These are phyloP conservation scores for Waitea zeae DNA, from an alignment of 1,284 basidiomycete species.

Conservation along the genomic window DNA sequence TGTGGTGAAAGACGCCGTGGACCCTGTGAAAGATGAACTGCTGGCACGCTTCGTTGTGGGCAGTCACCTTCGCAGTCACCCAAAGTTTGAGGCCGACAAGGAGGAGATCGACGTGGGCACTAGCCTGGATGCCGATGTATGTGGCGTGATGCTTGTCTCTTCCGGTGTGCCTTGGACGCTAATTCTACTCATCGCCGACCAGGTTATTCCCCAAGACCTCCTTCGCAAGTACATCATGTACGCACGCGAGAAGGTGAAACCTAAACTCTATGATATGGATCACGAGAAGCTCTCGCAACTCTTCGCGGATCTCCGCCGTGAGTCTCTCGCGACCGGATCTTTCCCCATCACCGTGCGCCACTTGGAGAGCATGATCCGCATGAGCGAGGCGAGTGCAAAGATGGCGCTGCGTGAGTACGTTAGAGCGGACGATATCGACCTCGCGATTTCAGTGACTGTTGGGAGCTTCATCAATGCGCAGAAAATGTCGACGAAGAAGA, in stretches of 20 bases:
- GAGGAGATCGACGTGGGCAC: slow-evolving; percentile 87
- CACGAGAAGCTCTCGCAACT: slow-evolving; percentile 91
- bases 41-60: slow-evolving; percentile 96
- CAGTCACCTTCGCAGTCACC: slow-evolving; percentile 87
- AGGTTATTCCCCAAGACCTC: slow-evolving; percentile 95
- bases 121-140: slow-evolving; percentile 79
- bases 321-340: slow-evolving; percentile 92
- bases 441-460: slow-evolving; percentile 91
- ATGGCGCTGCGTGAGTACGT: slow-evolving; percentile 98
- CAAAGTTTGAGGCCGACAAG: slow-evolving; percentile 71
- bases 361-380: slow-evolving; percentile 97
- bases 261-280: slow-evolving; percentile 89
- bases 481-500: slow-evolving; percentile 98
- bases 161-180: slow-evolving; percentile 3
- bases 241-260: slow-evolving; percentile 81
- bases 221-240: slow-evolving; percentile 99
- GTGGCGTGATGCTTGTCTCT: slow-evolving; percentile 14
- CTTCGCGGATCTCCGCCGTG: slow-evolving; percentile 92
- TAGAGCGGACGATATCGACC: slow-evolving; percentile 88
- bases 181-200: slow-evolving; percentile 4
- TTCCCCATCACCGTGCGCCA: slow-evolving; percentile 98
- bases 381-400: slow-evolving; percentile 97
- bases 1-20: slow-evolving; percentile 95
- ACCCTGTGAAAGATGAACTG: slow-evolving; percentile 94
- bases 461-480: slow-evolving; percentile 93